Conservation (phyloP, 2,329 filamentous ascomycete species). For the Colletotrichum karsti region DNA sequence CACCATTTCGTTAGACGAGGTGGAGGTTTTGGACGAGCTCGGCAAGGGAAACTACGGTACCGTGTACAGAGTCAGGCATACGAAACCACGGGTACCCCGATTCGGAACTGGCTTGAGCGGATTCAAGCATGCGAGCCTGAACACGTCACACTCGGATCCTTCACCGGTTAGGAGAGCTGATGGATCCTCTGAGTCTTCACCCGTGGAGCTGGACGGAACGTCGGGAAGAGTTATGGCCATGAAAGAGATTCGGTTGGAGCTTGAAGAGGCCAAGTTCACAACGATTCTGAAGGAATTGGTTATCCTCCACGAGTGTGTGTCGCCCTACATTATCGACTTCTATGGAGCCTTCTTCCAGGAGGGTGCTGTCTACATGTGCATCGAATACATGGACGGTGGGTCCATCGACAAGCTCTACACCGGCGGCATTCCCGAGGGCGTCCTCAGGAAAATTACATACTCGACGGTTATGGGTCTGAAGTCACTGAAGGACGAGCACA, state of each 20-base stretch:
- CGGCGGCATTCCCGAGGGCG: slow-evolving; percentile 87
- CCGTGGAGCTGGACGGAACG: slow-evolving; percentile 48
- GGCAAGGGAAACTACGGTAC: slow-evolving; percentile 99
- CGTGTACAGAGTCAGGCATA: slow-evolving; percentile 94
- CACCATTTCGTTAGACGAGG: slow-evolving; percentile 93
- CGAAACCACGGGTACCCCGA: slow-evolving; percentile 67
- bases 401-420: slow-evolving; percentile 96
- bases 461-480: slow-evolving; percentile 92
- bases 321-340: slow-evolving; percentile 97
- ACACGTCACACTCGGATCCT: slow-evolving; percentile 46
- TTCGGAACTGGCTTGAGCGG: slow-evolving; percentile 67
- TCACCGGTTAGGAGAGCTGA: slow-evolving; percentile 39
- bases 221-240: slow-evolving; percentile 94
- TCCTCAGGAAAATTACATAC: slow-evolving; percentile 89
- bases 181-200: slow-evolving; percentile 35
- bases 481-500: slow-evolving; percentile 95
- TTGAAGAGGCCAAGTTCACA: slow-evolving; percentile 96
- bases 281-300: slow-evolving; percentile 98
- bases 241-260: slow-evolving; percentile 96
- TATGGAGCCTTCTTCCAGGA: slow-evolving; percentile 99
- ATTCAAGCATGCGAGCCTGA: slow-evolving; percentile 50
- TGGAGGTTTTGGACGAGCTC: slow-evolving; percentile 90
- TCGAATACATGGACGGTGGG: slow-evolving; percentile 98
- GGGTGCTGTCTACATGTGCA: slow-evolving; percentile 98
- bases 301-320: slow-evolving; percentile 92